Percentiles rank a stretch among this genome's conserved stretches.
Evolutionary conservation across 2,329 filamentous ascomycete species (phyloP).

Genomic region (Fusarium sp.): DNA sequence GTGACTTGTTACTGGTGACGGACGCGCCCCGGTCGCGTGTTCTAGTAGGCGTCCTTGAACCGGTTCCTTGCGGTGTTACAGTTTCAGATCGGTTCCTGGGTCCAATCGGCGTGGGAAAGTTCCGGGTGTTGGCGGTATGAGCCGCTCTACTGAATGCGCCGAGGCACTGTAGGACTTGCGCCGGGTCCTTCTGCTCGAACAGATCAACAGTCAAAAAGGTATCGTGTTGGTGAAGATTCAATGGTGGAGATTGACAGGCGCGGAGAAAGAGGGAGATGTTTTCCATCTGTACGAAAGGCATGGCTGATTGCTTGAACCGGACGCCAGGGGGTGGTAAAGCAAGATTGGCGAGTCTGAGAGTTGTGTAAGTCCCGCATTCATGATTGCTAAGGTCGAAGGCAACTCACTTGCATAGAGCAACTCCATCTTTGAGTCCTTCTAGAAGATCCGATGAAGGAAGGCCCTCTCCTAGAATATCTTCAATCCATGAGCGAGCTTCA

Average conservation of each 20-base stretch:
- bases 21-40: conserved; percentile 62
- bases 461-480: conserved; percentile 78
- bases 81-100: conserved; percentile 69
- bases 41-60: conserved; percentile 60
- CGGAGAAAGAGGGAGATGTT: conserved; percentile 97
- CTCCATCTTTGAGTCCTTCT: conserved; percentile 88
- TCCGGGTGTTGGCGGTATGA: conserved; percentile 75
- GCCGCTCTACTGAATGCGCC: conserved; percentile 91
- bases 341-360: conserved; percentile 80
- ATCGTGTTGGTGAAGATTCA: conserved; percentile 92
- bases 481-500: conserved; percentile 88
- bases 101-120: conserved; percentile 82
- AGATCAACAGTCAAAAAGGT: conserved; percentile 97
- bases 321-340: conserved; percentile 80
- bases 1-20: conserved; percentile 69
- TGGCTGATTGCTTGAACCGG: conserved; percentile 89
- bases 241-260: conserved; percentile 84
- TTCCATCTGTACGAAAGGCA: conserved; percentile 99
- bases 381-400: background rate
- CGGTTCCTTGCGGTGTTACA: conserved; percentile 75
- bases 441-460: conserved; percentile 82
- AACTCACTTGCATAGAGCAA: conserved; percentile 88
- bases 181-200: conserved; percentile 94
- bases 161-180: conserved; percentile 94
- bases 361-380: conserved; percentile 32